Evolutionary conservation across 2,329 filamentous ascomycete species (phyloP), one percentile per base, ranked within the genome.

Genomic region (Huntiella savannae): DNA sequence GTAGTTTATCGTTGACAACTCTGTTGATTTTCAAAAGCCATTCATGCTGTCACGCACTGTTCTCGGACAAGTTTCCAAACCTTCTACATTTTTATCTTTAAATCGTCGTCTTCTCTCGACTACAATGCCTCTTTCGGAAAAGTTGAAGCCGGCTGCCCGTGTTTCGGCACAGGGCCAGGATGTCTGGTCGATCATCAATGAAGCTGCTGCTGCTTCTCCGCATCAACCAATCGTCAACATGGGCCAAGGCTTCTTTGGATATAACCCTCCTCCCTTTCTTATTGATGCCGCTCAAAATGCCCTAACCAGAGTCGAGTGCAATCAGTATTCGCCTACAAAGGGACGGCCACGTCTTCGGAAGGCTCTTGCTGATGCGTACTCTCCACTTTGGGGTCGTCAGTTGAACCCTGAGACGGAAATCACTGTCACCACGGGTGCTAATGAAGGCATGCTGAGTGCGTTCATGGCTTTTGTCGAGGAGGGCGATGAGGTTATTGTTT

Each of bases 401-500:
- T 63, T 98, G 39, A 71, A 98, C 60, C 84, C 88, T 0, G 84
- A 94, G 34, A 94, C 79, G 2, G 91, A 98, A 60, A 81, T 98
- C 50, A 87, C 85, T 16, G 85, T 98, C 59, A 96, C 91, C 4
- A 96, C 88, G 0, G 83, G 83, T 38, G 83, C 84, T 36, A 92
- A 92, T 56, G 83, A 92, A 64, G 80, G 72, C 45, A 96, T 96
- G 85, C 69, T 98, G 53, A 88, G 83, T 58, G 91, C 87, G 0
- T 96, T 98, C 58, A 96, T 98, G 91, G 91, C 75, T 2, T 98
- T 98, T 55, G 77, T 98, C 49, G 91, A 98, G 62, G 73, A 75
- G 1, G 91, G 85, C 10, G 91, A 98, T 58, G 91, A 98, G 62
- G 91, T 95, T 53, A 95, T 98, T 54, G 74, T 98, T 48, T 95